Evolutionary conservation across 1,139 yeast species (phyloP).

Genomic region (Pichia sp.): DNA sequence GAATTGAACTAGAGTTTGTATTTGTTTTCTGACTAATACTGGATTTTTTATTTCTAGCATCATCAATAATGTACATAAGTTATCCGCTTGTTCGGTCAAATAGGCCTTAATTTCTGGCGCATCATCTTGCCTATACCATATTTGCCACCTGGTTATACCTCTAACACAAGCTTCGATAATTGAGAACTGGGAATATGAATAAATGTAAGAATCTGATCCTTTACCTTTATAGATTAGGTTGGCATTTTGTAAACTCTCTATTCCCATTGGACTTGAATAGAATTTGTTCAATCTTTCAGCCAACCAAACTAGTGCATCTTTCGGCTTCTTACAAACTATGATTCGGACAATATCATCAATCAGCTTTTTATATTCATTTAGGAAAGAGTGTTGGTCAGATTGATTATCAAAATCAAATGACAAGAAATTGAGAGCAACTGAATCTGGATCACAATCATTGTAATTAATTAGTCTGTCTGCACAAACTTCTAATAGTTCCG

Average conservation of each 20-base stretch:
- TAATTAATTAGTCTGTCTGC: constrained; percentile 78
- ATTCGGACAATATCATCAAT: constrained; percentile 89
- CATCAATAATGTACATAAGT: constrained; percentile 70
- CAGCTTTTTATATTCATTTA: constrained; percentile 75
- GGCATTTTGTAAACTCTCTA: constrained; percentile 52
- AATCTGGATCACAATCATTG: constrained; percentile 61
- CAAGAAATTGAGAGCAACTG: constrained; percentile 59
- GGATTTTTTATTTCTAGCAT: constrained; percentile 79
- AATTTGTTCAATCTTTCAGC: constrained; percentile 68
- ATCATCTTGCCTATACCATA: constrained; percentile 74
- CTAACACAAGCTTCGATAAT: constrained; percentile 86
- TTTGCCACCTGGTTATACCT: constrained; percentile 95
- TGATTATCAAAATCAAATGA: constrained; percentile 84
- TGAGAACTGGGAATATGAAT: constrained; percentile 78
- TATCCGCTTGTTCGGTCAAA: constrained; percentile 63
- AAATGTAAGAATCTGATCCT: constrained; percentile 63
- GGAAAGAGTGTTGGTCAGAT: constrained; percentile 73
- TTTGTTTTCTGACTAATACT: constrained; percentile 72
- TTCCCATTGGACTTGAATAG: constrained; percentile 72
- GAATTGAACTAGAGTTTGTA: constrained; percentile 92
- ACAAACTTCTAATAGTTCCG: constrained; percentile 68
- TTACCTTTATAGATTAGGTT: constrained; percentile 54
- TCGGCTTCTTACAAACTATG: constrained; percentile 80
- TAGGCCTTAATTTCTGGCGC: constrained; percentile 52
- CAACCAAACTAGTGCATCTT: constrained; percentile 78